These are phyloP conservation scores for Trichoderma orchidacearum DNA, from an alignment of 495 filamentous ascomycete genomes.

Conservation along the genomic window DNA sequence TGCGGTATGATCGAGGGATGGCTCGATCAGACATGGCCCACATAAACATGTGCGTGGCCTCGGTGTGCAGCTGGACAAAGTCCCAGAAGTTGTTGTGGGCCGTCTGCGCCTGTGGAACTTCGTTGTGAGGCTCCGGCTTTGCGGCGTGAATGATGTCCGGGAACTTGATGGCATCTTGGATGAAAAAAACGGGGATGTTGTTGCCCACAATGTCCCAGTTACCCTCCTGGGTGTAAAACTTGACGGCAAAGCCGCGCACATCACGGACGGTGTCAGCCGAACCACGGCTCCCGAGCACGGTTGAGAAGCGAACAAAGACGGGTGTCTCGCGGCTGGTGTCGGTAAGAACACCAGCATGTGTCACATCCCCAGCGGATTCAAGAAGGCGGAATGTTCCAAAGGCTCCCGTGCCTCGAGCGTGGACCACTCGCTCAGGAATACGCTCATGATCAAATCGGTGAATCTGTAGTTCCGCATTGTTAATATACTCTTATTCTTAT, in stretches of 20 bases:
- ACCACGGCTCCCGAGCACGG: constrained; percentile 63
- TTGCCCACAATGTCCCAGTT: constrained; percentile 53
- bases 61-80: constrained; percentile 48
- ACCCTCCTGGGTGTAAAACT: constrained; percentile 55
- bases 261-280: constrained; percentile 73
- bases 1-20: constrained; percentile 69
- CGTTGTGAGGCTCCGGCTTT: constrained; percentile 74
- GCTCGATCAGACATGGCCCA: constrained; percentile 71
- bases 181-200: constrained; percentile 57
- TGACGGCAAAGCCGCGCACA: constrained; percentile 70
- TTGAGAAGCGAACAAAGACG: constrained; percentile 72
- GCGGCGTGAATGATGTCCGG: constrained; percentile 66
- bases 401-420: constrained; percentile 71
- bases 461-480: constrained; percentile 35
- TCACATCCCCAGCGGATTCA: constrained; percentile 57
- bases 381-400: constrained; percentile 72
- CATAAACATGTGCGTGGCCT: constrained; percentile 75
- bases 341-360: constrained; percentile 58
- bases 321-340: constrained; percentile 71
- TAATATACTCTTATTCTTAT: not conserved
- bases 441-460: constrained; percentile 77
- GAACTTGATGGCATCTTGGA: constrained; percentile 61
- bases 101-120: constrained; percentile 37
- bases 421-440: constrained; percentile 80
- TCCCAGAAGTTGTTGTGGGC: constrained; percentile 57